phyloP scores from a whole-genome alignment of 768 basidiomycete species.

The Terana coerulea region DNA sequence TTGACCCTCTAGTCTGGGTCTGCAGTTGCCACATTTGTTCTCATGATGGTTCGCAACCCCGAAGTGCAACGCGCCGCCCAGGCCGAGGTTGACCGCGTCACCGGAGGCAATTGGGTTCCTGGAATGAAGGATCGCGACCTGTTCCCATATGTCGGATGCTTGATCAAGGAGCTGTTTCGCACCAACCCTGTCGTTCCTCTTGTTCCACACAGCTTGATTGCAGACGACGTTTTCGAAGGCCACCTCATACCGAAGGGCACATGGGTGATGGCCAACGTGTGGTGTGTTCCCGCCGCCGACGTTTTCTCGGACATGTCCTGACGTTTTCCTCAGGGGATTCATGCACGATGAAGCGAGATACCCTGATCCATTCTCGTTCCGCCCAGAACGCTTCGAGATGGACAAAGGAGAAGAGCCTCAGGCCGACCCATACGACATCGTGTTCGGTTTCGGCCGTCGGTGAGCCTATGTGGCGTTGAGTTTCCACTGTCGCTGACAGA shows the following conservation, averaged over 20 bases:
- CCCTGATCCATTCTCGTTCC: not conserved
- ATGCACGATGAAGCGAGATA: not conserved
- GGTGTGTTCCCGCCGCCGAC: not conserved
- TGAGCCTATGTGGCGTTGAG: not conserved
- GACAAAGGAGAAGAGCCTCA: not conserved
- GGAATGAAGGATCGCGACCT: not conserved
- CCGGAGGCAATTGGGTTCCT: constrained; percentile 6
- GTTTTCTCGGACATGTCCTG: not conserved
- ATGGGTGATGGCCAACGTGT: constrained; percentile 3
- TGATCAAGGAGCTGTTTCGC: constrained; percentile 25
- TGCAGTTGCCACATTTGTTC: not conserved
- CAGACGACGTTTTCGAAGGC: constrained; percentile 5
- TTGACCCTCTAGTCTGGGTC: not conserved
- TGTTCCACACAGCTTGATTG: constrained; percentile 1
- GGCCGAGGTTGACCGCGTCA: not conserved
- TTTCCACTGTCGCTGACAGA: not conserved
- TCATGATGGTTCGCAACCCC: constrained; percentile 3
- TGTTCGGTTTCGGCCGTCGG: constrained; percentile 8
- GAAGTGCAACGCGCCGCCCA: not conserved
- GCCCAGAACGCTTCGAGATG: not conserved
- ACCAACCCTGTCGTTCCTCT: constrained; percentile 28
- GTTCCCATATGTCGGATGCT: constrained; percentile 9
- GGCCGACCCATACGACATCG: constrained; percentile 1
- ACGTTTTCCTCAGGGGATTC: not conserved
- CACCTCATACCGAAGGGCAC: constrained; percentile 7